Evolutionary conservation across 345 rosid genomes (phyloP).

Genomic region (Lenwebbia sp.): DNA sequence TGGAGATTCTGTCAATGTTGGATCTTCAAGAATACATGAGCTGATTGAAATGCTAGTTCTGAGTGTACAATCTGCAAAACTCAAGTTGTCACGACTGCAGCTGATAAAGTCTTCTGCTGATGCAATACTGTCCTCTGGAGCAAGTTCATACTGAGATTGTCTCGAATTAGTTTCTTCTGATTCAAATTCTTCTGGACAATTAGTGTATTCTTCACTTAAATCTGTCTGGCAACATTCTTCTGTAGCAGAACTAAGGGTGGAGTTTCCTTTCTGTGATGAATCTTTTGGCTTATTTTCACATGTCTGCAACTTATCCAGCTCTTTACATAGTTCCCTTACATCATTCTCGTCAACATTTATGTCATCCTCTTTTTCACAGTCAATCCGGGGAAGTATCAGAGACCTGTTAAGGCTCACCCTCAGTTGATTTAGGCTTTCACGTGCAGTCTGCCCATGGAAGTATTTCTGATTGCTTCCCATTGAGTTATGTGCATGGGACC

Average conservation of each 20-base stretch:
- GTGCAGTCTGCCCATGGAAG: constrained; percentile 41
- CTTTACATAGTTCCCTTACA: constrained; percentile 56
- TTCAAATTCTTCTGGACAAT: constrained; percentile 35
- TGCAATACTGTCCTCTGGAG: constrained; percentile 14
- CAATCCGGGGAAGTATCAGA: constrained; percentile 53
- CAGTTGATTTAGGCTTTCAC: constrained; percentile 77
- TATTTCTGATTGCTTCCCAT: constrained; percentile 36
- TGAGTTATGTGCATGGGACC: constrained; percentile 37
- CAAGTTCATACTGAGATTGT: constrained; percentile 17
- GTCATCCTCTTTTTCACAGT: constrained; percentile 46
- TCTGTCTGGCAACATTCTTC: constrained; percentile 63
- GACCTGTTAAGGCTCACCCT: constrained; percentile 95
- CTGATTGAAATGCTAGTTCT: constrained; percentile 49
- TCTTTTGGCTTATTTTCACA: constrained; percentile 30
- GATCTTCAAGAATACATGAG: constrained; percentile 58
- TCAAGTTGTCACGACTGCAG: not conserved
- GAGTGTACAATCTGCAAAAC: constrained; percentile 4
- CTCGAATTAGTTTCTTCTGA: constrained; percentile 32
- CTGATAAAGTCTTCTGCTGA: constrained; percentile 14
- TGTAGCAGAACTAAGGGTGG: constrained; percentile 42
- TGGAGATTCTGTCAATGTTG: constrained; percentile 81
- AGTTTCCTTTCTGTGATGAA: constrained; percentile 32
- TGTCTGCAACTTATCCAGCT: constrained; percentile 50
- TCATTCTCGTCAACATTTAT: constrained; percentile 58
- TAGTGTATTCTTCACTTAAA: constrained; percentile 48